A percentile compares a stretch with the other conserved stretches of the same genome.
phyloP scores from a whole-genome alignment of 495 filamentous ascomycete genomes.

The Penicillium taxi region DNA sequence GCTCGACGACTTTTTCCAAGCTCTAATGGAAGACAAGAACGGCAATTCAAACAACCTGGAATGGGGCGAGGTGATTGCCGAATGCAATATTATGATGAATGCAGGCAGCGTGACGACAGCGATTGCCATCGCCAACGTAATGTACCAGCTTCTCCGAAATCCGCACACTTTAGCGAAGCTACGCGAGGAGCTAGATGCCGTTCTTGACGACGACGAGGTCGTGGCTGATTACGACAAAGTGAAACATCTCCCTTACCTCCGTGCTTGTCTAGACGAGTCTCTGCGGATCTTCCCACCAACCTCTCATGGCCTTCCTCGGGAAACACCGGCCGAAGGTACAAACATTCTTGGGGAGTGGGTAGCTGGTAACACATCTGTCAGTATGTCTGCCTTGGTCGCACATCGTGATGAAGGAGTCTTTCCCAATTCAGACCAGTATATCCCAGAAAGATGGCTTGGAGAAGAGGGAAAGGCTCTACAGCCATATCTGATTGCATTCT shows the following conservation, averaged over 20 bases:
- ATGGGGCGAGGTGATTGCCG: conserved; percentile 27
- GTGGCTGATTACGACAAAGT: conserved; percentile 40
- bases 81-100: conserved; percentile 39
- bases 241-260: conserved; percentile 34
- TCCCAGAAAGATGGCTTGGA: conserved; percentile 32
- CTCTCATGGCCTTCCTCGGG: conserved; percentile 28
- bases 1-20: conserved; percentile 50
- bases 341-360: conserved; percentile 34
- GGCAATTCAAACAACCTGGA: conserved; percentile 31
- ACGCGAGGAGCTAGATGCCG: conserved; percentile 48
- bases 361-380: conserved; percentile 27
- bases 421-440: conserved; percentile 24
- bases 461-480: conserved; percentile 35
- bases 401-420: conserved; percentile 27
- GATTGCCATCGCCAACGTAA: conserved; percentile 39
- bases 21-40: conserved; percentile 48
- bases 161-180: conserved; percentile 44
- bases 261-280: conserved; percentile 41
- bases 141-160: conserved; percentile 51
- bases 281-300: conserved; percentile 38
- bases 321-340: conserved; percentile 30
- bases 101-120: conserved; percentile 52
- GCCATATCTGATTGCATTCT: conserved; percentile 37
- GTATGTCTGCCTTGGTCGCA: conserved; percentile 24
- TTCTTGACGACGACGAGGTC: conserved; percentile 29